Evolutionary conservation across 139 green algal species (phyloP), one percentile per base, ranked within the genome.

Genomic region (Micractinium sp.): DNA sequence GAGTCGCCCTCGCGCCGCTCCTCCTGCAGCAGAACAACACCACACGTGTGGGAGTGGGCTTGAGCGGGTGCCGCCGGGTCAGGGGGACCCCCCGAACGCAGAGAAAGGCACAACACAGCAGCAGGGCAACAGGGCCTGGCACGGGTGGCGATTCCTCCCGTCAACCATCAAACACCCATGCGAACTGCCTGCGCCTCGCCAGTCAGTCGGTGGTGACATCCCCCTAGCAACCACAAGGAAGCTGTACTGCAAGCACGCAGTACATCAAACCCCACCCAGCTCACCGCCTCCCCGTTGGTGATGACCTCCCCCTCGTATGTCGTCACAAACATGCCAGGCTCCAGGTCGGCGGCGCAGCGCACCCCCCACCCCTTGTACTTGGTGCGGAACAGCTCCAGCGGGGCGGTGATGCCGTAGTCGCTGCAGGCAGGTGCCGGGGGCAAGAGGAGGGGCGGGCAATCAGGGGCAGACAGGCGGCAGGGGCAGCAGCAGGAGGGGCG

Each of bases 321-420:
- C 80, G 89, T 92, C 36, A 97, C 79, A 69, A 97, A 94, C 23
- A 83, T 69, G 73, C 95, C 95, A 1, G 82, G 80, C 0, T 78
- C 74, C 41, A 97, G 89, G 80, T 85, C 47, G 56, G 84, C 80
- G 4, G 87, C 27, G 89, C 92, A 96, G 76, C 94, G 94, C 88
- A 97, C 88, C 1, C 94, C 95, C 93, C 93, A 97, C 0, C 95
- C 95, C 35, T 92, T 87, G 66, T 41, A 39, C 31, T 3, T 92
- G 3, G 35, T 96, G 71, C 92, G 92, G 89, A 96, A 96, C 47
- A 97, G 87, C 91, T 97, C 94, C 71, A 97, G 92, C 0, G 94
- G 94, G 85, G 94, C 85, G 4, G 31, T 23, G 71, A 96, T 81
- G 77, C 95, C 94, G 0, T 78, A 16, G 25, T 73, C 31, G 33